Percentiles rank a stretch among this genome's conserved stretches.
phyloP scores from a whole-genome alignment of 371 early-diverging fungal species.

The Mortierella polycephala region DNA sequence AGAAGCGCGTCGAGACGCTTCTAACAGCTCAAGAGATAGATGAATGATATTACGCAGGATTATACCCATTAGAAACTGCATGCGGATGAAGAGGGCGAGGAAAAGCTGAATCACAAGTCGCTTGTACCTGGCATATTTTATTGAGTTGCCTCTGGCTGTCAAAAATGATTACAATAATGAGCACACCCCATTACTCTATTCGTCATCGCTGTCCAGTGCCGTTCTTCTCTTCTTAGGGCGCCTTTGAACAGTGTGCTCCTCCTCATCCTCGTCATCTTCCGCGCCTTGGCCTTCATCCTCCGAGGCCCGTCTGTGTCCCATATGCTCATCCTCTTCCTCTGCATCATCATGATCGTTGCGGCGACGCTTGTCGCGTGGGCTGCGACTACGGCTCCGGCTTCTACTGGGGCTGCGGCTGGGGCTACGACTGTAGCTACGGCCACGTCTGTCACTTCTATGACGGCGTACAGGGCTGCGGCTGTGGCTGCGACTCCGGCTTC shows the following conservation, averaged over 20 bases:
- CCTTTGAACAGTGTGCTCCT: conserved; percentile 48
- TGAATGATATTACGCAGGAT: too few relatives aligned
- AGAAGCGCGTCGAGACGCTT: conserved; percentile 14
- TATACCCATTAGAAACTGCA: too few relatives aligned
- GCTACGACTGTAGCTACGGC: conserved; percentile 36
- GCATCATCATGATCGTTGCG: conserved; percentile 20
- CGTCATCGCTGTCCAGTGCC: conserved; percentile 52
- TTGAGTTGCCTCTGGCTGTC: too few relatives aligned
- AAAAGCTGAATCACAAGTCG: too few relatives aligned
- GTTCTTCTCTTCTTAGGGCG: conserved; percentile 55
- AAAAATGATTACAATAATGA: too few relatives aligned
- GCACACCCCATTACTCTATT: conserved; percentile 7
- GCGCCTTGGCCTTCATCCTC: conserved; percentile 31
- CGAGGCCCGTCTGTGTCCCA: conserved; percentile 8
- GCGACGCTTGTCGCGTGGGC: conserved; percentile 29
- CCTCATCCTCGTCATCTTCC: conserved; percentile 43
- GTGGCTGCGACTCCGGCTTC: conserved; percentile 19
- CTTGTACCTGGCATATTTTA: too few relatives aligned
- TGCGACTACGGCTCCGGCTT: conserved; percentile 37
- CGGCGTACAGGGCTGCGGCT: conserved; percentile 14
- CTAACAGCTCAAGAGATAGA: not conserved
- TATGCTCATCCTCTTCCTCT: conserved; percentile 16
- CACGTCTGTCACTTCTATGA: conserved; percentile 8
- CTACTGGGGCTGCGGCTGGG: conserved; percentile 31
- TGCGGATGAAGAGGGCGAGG: too few relatives aligned